These are phyloP conservation scores for Chlorella sp. DNA, from an alignment of 139 green algal genomes.

Conservation along the genomic window DNA sequence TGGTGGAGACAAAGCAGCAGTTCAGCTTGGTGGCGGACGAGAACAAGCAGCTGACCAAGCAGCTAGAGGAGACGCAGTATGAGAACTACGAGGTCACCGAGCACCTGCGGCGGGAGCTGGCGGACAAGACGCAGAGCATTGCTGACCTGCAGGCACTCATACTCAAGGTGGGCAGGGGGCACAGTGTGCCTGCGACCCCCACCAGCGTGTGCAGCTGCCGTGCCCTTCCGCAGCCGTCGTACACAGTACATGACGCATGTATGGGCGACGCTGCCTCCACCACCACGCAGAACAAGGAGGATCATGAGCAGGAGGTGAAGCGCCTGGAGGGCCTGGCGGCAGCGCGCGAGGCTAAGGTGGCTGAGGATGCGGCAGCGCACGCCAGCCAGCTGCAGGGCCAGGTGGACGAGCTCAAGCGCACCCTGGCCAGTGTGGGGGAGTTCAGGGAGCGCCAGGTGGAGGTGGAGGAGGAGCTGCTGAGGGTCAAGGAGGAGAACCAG, in stretches of 20 bases:
- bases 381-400: conserved; percentile 17
- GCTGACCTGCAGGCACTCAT: conserved; percentile 42
- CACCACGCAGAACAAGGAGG: not conserved
- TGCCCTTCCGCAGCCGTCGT: no score
- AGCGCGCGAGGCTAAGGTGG: conserved; percentile 14
- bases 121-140: conserved; percentile 53
- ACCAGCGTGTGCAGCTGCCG: not conserved
- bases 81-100: conserved; percentile 70
- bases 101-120: conserved; percentile 59
- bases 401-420: conserved; percentile 12
- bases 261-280: not conserved
- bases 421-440: not conserved
- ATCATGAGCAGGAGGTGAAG: conserved; percentile 25
- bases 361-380: conserved; percentile 7
- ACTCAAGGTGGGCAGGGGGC: conserved; percentile 30
- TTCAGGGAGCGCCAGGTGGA: conserved; percentile 12
- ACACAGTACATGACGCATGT: not conserved
- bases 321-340: conserved; percentile 23
- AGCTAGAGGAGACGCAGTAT: conserved; percentile 45
- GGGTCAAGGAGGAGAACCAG: conserved; percentile 55
- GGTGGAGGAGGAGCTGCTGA: conserved; percentile 48
- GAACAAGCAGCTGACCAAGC: conserved; percentile 52
- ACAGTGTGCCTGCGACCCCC: no score
- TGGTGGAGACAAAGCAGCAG: conserved; percentile 47
- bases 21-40: conserved; percentile 47